phyloP scores from a whole-genome alignment of 208 protist genomes.

The Trypanosoma rangeli region DNA sequence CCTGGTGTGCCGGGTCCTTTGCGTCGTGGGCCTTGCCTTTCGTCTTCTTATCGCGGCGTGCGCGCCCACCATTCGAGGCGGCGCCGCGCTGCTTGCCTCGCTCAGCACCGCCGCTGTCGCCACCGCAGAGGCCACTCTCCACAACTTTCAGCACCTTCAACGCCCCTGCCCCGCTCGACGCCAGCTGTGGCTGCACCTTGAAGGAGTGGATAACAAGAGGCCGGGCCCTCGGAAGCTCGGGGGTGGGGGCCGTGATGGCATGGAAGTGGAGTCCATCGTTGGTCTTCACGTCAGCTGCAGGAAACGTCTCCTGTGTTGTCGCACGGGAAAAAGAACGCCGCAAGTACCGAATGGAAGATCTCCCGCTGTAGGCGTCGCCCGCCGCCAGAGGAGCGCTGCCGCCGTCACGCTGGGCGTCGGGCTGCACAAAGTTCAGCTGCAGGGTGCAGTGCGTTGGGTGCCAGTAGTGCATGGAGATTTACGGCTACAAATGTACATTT shows the following conservation, averaged over 20 bases:
- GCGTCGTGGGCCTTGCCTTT: neutral
- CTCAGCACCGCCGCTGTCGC: neutral
- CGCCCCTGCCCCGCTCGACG: neutral
- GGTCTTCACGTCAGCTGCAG: constrained; percentile 3
- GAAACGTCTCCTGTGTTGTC: neutral
- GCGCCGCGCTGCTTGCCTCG: neutral
- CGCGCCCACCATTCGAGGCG: neutral
- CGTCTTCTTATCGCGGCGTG: constrained; percentile 5
- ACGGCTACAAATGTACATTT: neutral
- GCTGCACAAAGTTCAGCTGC: constrained; percentile 46
- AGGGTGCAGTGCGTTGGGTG: constrained; percentile 47
- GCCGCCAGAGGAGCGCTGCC: constrained; percentile 11
- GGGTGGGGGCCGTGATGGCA: constrained; percentile 33
- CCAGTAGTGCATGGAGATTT: constrained; percentile 31
- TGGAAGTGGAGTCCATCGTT: constrained; percentile 54
- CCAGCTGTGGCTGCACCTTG: constrained; percentile 36
- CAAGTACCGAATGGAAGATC: constrained; percentile 54
- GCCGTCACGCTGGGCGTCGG: constrained; percentile 1
- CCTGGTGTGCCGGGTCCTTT: neutral
- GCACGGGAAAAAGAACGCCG: constrained; percentile 2
- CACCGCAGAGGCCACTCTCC: constrained; percentile 26
- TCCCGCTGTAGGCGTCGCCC: constrained; percentile 50
- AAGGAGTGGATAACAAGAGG: constrained; percentile 45
- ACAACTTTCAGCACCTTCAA: constrained; percentile 51
- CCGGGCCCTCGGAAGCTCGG: constrained; percentile 24